Base-by-base conservation (phyloP, 2,329 filamentous ascomycete genomes). In the Ophiostoma tasmaniense region DNA sequence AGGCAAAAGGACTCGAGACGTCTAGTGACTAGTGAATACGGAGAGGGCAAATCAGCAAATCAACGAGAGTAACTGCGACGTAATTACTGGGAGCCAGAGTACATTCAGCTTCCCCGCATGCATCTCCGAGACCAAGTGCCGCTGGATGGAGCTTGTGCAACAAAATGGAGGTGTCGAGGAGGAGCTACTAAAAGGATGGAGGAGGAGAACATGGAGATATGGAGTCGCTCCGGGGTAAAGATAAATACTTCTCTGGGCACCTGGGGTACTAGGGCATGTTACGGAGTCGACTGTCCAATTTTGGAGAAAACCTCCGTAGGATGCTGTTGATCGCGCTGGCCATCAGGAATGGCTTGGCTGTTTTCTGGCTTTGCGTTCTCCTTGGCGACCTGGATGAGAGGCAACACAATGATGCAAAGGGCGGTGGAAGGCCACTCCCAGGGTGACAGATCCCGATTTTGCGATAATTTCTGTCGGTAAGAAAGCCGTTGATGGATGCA, bases 71-170 rank as follows among this genome's bases (percentile, higher is more conserved):
- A 20, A 45, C 5, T 45, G 42, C 42, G 42, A 20, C 42, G 42
- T 45, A 45, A n/a, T 45, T n/a, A 45, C 17, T 55, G n/a, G 13
- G 25, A 13, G 25, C 22, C 13, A 17, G 17, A 25, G 50, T 13
- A 55, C 50, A 20, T 20, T 64, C n/a, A 35, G 61, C 7, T 64
- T 64, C 61, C 61, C 61, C 61, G 61, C 61, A 64, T 64, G 61
- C 28, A n/a, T 35, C 33, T 11, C 61, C 61, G 30, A 64, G 61
- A n/a, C 61, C 61, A 64, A 64, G 61, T 64, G 33, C 33, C 61
- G 61, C 14, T 45, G 42, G 42, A 45, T 45, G 42, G 42, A 45
- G 42, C 17, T 7, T 17, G 7, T 20, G 42, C 17, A n/a, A 5
- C 4, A 8, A 45, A n/a, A 45, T 45, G 42, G 42, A 45, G 42